Base-by-base conservation (phyloP, 345 rosid genomes). In the Erodium maritimum region DNA sequence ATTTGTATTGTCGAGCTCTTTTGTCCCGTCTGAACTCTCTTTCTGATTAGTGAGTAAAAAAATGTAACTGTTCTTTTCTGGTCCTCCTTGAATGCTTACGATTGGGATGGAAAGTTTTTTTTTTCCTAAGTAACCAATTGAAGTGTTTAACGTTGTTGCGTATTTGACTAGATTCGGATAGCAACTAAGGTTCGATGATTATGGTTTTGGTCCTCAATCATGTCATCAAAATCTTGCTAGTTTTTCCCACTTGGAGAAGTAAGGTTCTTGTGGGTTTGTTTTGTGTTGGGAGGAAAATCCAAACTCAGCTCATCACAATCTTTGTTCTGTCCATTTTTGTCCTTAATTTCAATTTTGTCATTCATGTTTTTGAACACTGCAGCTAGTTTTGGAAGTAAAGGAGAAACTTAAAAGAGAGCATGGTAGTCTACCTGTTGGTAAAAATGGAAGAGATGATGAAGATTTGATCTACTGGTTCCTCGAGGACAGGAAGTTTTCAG, bases 391-490 rank as follows among this genome's bases (percentile, higher is more conserved):
- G 69, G 85, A 93, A 79, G 95, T 86, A 0, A 86, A 85, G 67
- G 57, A 79, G 71, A 78, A 70, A 72, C 95, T 89, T 67, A 82
- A 71, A 23, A 86, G 70, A 61, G 84, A 85, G 29, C 62, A 80
- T 56, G 19, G n/a, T 50, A 66, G 73, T 73, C 95, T 93, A 18
- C 85, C 91, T 0, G 60, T 82, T 17, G 99, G 96, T 12, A 85
- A 75, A 73, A 68, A 86, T 70, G 99, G 95, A 60, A 79, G 96
- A 79, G 90, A 89, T 61, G 99, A 91, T 74, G 96, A 89, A 62
- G 91, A 84, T 21, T 81, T 89, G 95, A 89, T 89, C 50, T 80
- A 84, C 4, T 83, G 99, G 99, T 93, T 81, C 66, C 60, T 89
- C 18, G 82, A 74, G 77, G 96, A 93, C 69, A 71, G 89, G 58